Base-by-base conservation (phyloP, 371 early-diverging fungal species). In the Rhizopus microsporus region DNA sequence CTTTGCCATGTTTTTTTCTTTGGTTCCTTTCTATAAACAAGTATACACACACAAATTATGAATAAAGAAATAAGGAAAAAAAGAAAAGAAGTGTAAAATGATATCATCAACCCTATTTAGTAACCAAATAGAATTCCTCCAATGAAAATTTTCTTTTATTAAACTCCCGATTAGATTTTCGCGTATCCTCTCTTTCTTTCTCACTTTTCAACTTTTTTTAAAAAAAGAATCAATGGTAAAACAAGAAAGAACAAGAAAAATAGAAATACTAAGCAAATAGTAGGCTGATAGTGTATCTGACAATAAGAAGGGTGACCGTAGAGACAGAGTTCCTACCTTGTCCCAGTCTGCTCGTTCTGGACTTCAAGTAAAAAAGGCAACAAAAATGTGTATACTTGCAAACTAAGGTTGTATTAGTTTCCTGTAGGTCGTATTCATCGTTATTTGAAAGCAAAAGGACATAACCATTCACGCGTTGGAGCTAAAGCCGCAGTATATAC, bases 371-470 rank as follows among this genome's bases (percentile, higher is more conserved):
- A 46, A 43, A 9, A 60, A 45, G 23, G 16, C 17, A 12, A 4
- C 30, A 5, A 31, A 31, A 9, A 46, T 55, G 6, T 16, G 38
- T 7, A 31, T 29, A 6, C 35, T 8, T 54, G 15, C n/a, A 43
- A 43, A 43, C 43, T 43, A 43, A 43, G 6, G 43, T 17, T 12
- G 8, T 13, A 46, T 8, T 74, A 91, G 84, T 91, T 90, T 64
- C 92, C 91, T 43, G 91, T 92, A 23, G 91, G 94, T 47, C 93
- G 94, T 79, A 91, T 94, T 66, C 94, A 94, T 73, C 84, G 94
- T 55, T 92, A 93, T 70, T 75, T 94, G 63, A 92, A 93, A 74
- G 82, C 84, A 59, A 83, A 85, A 60, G 85, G 89, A 16, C 83
- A 87, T 63, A 84, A 81, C 74, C 83, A 92, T 57, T 84, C 88